Percentiles rank a stretch among this genome's conserved stretches.
phyloP scores from a whole-genome alignment of 306 rosid genomes.

The Cucurbita moschata region DNA sequence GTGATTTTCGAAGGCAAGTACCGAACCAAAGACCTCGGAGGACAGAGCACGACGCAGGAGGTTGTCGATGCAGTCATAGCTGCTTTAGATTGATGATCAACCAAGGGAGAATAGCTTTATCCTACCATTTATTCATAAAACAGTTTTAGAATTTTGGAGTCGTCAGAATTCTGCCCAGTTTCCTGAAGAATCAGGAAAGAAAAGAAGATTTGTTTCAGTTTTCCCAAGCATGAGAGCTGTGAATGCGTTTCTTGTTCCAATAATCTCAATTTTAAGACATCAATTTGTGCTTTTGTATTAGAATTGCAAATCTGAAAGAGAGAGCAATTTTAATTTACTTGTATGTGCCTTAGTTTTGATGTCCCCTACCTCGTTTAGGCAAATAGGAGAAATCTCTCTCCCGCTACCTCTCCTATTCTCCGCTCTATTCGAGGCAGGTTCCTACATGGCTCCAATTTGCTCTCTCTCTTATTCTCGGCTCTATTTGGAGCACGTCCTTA shows the following conservation, averaged over 20 bases:
- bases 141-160: not conserved
- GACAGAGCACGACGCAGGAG: slow-evolving; percentile 65
- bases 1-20: slow-evolving; percentile 58
- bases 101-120: not conserved
- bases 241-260: slow-evolving; percentile 2
- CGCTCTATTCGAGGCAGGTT: too few relatives aligned
- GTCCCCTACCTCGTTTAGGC: too few relatives aligned
- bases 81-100: slow-evolving; percentile 54
- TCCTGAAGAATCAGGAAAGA: not conserved
- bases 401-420: too few relatives aligned
- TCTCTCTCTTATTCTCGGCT: too few relatives aligned
- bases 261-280: not conserved
- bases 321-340: not conserved
- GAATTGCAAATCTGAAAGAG: not conserved
- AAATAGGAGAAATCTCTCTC: too few relatives aligned
- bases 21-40: slow-evolving; percentile 84
- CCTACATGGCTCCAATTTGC: too few relatives aligned
- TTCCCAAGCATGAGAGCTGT: not conserved
- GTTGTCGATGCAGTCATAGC: slow-evolving; percentile 67
- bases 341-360: not conserved
- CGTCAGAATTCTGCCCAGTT: not conserved
- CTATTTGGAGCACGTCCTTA: too few relatives aligned
- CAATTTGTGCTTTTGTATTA: not conserved
- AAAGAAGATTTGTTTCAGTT: not conserved
- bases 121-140: not conserved